phyloP scores from a whole-genome alignment of 176 grass and related monocot genomes.

The Rhynchospora breviuscula region DNA sequence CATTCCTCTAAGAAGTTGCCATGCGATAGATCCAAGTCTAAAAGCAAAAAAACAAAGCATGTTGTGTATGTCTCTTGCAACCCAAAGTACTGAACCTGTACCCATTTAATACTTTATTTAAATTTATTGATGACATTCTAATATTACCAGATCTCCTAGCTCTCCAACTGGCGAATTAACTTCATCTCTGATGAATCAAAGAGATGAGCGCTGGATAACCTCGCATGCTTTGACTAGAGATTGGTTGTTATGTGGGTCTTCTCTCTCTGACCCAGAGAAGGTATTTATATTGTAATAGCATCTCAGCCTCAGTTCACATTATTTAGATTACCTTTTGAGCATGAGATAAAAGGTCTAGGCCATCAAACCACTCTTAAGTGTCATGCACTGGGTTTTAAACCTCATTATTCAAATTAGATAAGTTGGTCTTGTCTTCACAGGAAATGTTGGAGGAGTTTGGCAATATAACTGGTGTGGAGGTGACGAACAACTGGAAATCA shows the following conservation, averaged over 20 bases:
- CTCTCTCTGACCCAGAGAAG: slow-evolving; percentile 55
- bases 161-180: slow-evolving; percentile 25
- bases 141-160: slow-evolving; percentile 34
- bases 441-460: slow-evolving; percentile 64
- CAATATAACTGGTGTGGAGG: slow-evolving; percentile 38
- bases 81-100: slow-evolving; percentile 3
- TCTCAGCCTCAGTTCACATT: neutral
- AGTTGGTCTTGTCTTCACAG: slow-evolving; percentile 36
- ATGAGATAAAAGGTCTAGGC: too few species aligned
- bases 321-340: neutral
- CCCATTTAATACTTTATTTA: slow-evolving; percentile 11
- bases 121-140: neutral
- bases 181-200: slow-evolving; percentile 37
- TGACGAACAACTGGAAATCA: slow-evolving; percentile 54
- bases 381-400: too few species aligned
- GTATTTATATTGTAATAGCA: slow-evolving; percentile 31
- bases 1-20: slow-evolving; percentile 81
- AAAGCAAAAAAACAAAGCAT: slow-evolving; percentile 43
- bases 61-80: slow-evolving; percentile 29
- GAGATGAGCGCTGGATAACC: slow-evolving; percentile 37
- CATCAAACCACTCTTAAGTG: too few species aligned
- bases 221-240: slow-evolving; percentile 42
- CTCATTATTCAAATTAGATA: neutral
- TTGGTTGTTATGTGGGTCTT: slow-evolving; percentile 85
- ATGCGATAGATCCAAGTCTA: slow-evolving; percentile 56